Base-by-base conservation (phyloP, 2,329 filamentous ascomycete genomes). In the Aspergillus clavatus region DNA sequence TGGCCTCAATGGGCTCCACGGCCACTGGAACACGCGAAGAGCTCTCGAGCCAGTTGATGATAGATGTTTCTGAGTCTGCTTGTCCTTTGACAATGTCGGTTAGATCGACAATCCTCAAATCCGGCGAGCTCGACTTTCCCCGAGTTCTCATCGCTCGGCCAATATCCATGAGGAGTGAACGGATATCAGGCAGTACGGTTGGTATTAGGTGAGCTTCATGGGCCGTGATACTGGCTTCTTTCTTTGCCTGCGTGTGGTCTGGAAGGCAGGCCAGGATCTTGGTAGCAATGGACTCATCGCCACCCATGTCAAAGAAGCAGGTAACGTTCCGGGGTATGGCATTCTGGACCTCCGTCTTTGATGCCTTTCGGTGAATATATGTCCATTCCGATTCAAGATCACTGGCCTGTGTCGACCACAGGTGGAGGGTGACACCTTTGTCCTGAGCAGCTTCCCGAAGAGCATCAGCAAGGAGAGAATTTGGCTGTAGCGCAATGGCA, bases 1-100 rank as follows among this genome's bases (percentile, higher is more conserved):
- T 2, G 24, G 38, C 16, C 8, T 40, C 31, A 21, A 47, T 38
- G 21, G 43, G 49, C 19, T 38, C 12, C 6, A 42, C 35, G 6
- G 19, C 19, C 19, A 27, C 38, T 5, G 7, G 16, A 24, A 27
- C 26, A 18, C 18, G 10, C 29, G 11, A 40, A 3, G 27, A 29
- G 5, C 5, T 2, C 5, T 2, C 27, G 10, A 12, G 8, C 27
- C 27, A 29, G 5, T 29, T 12, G 7, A 29, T 11, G n/a, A 29
- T 5, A 11, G 10, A 27, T 8, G 24, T 27, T 2, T 27, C 24
- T 27, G 24, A 27, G 24, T 8, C 24, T 7, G 7, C 12, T 27
- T 7, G 12, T 27, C 24, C 7, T 8, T 7, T 11, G 7, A 27
- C 24, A 27, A 27, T 27, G 7, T 27, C 24, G 7, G 2, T 3